These are phyloP conservation scores for Antitrichia curtipendula DNA, from an alignment of 225 moss, liverwort and hornwort species.

Conservation along the genomic window DNA sequence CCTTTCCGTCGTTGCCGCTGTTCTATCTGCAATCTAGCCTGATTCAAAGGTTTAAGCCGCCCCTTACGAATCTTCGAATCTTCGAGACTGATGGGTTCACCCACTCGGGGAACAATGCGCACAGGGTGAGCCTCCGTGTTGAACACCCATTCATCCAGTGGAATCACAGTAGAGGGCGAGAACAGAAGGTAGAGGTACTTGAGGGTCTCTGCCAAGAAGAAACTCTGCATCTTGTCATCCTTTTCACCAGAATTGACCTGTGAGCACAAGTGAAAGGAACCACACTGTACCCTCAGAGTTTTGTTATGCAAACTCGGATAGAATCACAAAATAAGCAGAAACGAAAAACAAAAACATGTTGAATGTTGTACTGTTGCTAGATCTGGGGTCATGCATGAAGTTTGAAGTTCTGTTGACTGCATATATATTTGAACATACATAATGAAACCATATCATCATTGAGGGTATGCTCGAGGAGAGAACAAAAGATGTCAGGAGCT, in stretches of 20 bases:
- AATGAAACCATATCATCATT: background rate
- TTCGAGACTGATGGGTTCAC: constrained; percentile 30
- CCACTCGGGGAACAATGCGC: constrained; percentile 43
- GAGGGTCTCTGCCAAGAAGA: constrained; percentile 88
- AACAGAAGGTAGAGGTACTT: constrained; percentile 84
- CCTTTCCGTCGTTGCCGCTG: constrained; percentile 8
- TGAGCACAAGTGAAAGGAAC: background rate
- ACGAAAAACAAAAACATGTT: background rate
- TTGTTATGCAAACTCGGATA: background rate
- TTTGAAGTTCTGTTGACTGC: background rate
- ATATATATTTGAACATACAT: background rate
- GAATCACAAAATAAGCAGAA: background rate
- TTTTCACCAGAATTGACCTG: constrained; percentile 62
- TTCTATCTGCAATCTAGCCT: background rate
- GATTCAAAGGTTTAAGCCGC: background rate
- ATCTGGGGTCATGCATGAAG: background rate
- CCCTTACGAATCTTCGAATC: background rate
- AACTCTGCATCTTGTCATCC: constrained; percentile 90
- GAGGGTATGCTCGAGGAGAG: background rate
- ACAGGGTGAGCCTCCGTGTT: constrained; percentile 93
- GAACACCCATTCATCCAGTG: constrained; percentile 83
- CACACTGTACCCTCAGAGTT: background rate
- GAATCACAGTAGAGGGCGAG: constrained; percentile 69
- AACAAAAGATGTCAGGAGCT: background rate
- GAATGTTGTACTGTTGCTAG: background rate